A percentile compares a stretch with the other conserved stretches of the same genome.
These are phyloP conservation scores for Saprolegnia diclina DNA, from an alignment of 352 stramenopile genomes.

Conservation along the genomic window DNA sequence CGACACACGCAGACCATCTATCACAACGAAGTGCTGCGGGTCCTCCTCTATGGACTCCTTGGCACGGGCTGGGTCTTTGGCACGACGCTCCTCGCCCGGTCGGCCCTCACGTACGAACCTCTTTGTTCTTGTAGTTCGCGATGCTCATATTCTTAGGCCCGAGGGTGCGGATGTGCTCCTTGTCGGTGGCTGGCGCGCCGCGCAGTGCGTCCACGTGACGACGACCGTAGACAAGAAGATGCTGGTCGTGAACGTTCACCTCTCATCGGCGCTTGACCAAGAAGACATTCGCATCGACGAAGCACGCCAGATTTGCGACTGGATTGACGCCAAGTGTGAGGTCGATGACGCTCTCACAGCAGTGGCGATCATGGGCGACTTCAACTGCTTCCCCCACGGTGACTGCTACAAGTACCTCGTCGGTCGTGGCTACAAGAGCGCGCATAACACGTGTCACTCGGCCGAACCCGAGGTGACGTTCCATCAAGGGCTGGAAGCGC, in stretches of 20 bases:
- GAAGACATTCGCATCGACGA: conserved; percentile 3
- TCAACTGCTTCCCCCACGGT: conserved; percentile 2
- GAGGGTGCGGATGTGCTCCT: not conserved
- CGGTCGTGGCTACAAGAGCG: not conserved
- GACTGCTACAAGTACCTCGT: conserved; percentile 12
- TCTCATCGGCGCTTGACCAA: conserved; percentile 1
- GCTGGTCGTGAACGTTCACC: conserved; percentile 9
- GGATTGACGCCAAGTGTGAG: not conserved
- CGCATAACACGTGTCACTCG: not conserved
- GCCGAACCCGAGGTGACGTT: not conserved
- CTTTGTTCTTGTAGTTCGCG: not conserved
- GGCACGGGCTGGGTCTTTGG: conserved; percentile 19
- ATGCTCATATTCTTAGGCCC: not conserved
- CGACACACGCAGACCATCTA: not conserved
- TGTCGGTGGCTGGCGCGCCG: conserved; percentile 1
- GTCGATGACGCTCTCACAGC: not conserved
- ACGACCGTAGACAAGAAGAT: not conserved
- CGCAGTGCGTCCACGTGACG: not conserved
- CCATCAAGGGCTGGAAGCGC: conserved; percentile 13
- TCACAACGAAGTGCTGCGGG: not conserved
- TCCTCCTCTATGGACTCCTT: not conserved
- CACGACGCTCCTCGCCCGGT: not conserved
- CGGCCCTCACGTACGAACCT: not conserved
- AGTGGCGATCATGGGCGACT: conserved; percentile 10
- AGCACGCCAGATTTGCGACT: not conserved